phyloP scores from a whole-genome alignment of 2,329 filamentous ascomycete genomes.

The Exophiala mesophila region DNA sequence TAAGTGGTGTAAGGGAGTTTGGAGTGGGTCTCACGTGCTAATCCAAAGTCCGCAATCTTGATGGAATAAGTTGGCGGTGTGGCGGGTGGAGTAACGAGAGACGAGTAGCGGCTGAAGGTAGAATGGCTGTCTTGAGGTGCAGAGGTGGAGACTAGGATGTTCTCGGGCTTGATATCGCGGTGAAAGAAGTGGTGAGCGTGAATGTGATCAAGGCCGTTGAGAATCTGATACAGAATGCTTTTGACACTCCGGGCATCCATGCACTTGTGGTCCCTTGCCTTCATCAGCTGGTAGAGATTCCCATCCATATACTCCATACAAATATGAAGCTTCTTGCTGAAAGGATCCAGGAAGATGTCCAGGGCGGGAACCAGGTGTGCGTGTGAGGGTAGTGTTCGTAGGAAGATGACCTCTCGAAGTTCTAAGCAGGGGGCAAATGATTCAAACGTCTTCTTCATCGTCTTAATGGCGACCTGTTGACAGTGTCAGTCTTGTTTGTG shows the following conservation, averaged over 20 bases:
- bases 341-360: constrained; percentile 96
- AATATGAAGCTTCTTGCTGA: constrained; percentile 94
- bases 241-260: constrained; percentile 89
- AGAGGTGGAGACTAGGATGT: constrained; percentile 93
- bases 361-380: constrained; percentile 92
- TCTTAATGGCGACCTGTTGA: constrained; percentile 89
- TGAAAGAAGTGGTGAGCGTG: constrained; percentile 98
- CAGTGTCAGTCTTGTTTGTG: constrained; percentile 21
- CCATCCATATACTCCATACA: constrained; percentile 99
- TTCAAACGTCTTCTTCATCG: constrained; percentile 99
- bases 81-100: constrained; percentile 87
- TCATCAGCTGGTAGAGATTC: constrained; percentile 98
- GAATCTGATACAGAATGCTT: constrained; percentile 95
- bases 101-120: constrained; percentile 87
- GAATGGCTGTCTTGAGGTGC: constrained; percentile 74
- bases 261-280: constrained; percentile 90
- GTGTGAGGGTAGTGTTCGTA: constrained; percentile 81
- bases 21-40: constrained; percentile 95
- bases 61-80: constrained; percentile 92
- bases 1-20: constrained; percentile 97
- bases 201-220: constrained; percentile 93
- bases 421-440: constrained; percentile 86
- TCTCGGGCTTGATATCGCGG: constrained; percentile 98
- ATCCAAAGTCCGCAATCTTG: constrained; percentile 96
- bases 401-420: constrained; percentile 92